Percentiles rank a stretch among this genome's conserved stretches.
Conservation (phyloP, 139 green algal genomes). For the Tetradesmus obliquus region DNA sequence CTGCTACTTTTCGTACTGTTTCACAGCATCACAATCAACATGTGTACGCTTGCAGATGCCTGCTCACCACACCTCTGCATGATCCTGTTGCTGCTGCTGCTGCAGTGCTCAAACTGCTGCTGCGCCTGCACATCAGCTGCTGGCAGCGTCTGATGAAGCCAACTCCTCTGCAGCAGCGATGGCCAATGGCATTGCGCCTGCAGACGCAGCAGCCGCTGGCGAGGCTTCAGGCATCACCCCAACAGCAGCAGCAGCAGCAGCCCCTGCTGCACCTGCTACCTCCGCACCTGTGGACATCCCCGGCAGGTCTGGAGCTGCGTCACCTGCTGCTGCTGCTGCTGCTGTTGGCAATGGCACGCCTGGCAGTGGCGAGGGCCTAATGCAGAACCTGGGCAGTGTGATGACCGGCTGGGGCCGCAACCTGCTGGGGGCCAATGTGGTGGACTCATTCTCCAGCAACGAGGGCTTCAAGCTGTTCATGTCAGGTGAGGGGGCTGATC, state of each 20-base stretch:
- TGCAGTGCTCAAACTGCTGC: background rate
- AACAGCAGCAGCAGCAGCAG: background rate
- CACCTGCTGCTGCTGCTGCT: constrained; percentile 7
- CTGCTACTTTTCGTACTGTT: too few relatives aligned
- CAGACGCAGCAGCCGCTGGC: background rate
- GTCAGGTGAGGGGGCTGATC: background rate
- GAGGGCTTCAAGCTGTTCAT: constrained; percentile 32
- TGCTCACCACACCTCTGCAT: background rate
- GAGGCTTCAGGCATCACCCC: background rate
- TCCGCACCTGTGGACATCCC: background rate
- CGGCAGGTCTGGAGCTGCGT: background rate
- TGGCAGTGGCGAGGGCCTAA: background rate
- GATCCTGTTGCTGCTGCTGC: background rate
- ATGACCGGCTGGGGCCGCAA: constrained; percentile 33
- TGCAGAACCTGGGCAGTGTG: constrained; percentile 36
- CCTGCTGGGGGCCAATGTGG: constrained; percentile 21
- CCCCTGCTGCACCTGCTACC: background rate
- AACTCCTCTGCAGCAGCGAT: background rate
- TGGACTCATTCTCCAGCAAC: constrained; percentile 5
- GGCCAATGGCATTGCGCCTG: background rate
- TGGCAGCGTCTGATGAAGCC: background rate
- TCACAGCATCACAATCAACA: too few relatives aligned
- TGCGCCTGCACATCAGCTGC: background rate
- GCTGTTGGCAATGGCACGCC: background rate
- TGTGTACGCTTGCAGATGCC: too few relatives aligned